These are phyloP conservation scores for barrel medic (Medicago truncatula) DNA, from an alignment of 306 rosid genomes.

Conservation along the genomic window DNA sequence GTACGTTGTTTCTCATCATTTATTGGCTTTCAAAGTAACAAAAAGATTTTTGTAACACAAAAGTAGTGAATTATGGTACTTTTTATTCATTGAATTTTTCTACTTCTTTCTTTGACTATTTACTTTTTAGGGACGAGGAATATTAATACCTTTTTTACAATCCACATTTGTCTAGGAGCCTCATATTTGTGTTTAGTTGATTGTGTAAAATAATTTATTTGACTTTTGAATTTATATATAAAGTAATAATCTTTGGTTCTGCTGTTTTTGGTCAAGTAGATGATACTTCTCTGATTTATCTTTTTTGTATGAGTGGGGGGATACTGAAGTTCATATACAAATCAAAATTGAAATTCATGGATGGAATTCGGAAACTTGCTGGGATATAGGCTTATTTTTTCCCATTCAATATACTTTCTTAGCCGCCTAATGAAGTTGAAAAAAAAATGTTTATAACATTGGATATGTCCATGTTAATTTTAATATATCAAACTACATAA, in stretches of 20 bases:
- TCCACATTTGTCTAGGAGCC: constrained; percentile 30
- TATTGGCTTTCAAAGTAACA: constrained; percentile 94
- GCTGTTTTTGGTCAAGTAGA: background rate
- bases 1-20: constrained; percentile 94
- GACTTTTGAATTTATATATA: constrained; percentile 9
- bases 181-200: constrained; percentile 36
- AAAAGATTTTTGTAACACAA: constrained; percentile 40
- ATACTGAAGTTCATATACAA: background rate
- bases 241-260: constrained; percentile 2
- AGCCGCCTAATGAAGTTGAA: background rate
- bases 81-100: constrained; percentile 33
- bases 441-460: background rate
- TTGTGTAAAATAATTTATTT: background rate
- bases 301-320: background rate
- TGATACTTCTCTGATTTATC: background rate
- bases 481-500: background rate
- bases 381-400: background rate
- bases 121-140: background rate
- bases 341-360: background rate
- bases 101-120: constrained; percentile 23
- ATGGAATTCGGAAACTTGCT: background rate
- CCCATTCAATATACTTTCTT: background rate
- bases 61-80: constrained; percentile 39
- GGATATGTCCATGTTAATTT: background rate
- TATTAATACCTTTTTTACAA: constrained; percentile 19